Base-by-base conservation (phyloP, 2,329 filamentous ascomycete species). In the Fusarium nygamai region DNA sequence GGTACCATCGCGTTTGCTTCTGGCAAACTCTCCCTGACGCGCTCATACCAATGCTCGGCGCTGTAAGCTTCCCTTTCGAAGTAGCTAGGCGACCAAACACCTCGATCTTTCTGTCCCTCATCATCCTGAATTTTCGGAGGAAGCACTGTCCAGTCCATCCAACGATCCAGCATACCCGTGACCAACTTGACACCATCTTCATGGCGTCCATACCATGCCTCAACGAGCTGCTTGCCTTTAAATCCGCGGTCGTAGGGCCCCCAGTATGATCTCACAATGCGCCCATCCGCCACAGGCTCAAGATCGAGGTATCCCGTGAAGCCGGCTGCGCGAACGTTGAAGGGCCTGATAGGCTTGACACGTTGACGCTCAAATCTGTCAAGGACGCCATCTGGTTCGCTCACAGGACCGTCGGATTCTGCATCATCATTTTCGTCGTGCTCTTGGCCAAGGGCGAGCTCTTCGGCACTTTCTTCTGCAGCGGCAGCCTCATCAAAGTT, bases 131-230 rank as follows among this genome's bases (percentile, higher is more conserved):
- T 54, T 65, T 79, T 82, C 5, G 82, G 81, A 29, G 85, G 85
- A 51, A 87, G 74, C 14, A 85, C 81, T 8, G 82, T 81, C 76
- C 81, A 84, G 50, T 79, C 74, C 33, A 79, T 78, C 84, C 85
- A 87, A n/a, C 82, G 83, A 53, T 82, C 81, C 36, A 85, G 76
- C 75, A 86, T 77, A 34, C 78, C 79, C 76, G 83, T 81, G 33
- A 82, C 79, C 51, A 81, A 78, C 43, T 76, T 79, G 64, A 86
- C 76, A 13, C 80, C 77, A 13, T 80, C 75, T 34, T 78, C 76
- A 31, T 82, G 81, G 0, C 85, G 82, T 3, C 85, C 85, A 71
- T 85, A 87, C 81, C 85, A 83, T 38, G 82, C 78, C 33, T 82
- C 80, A 16, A 86, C 69, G 12, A 83, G 79, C 5, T 79, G 74